These are phyloP conservation scores for Leishmania arabica DNA, from an alignment of 208 protist genomes.

Conservation along the genomic window DNA sequence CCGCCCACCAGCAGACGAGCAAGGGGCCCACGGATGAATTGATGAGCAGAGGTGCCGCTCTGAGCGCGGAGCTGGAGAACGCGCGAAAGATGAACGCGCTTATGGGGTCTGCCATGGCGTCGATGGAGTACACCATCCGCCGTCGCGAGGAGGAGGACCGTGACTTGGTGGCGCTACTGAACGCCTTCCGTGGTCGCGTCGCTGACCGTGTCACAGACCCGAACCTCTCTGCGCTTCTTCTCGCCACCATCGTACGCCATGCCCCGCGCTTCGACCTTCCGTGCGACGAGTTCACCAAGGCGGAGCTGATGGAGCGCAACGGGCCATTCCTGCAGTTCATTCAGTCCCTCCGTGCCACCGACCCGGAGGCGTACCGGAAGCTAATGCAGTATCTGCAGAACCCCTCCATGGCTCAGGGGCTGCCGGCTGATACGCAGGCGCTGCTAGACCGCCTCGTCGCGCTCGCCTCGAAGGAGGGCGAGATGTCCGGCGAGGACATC, in stretches of 20 bases:
- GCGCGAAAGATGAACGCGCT: conserved; percentile 41
- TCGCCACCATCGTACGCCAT: conserved; percentile 73
- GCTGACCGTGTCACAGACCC: conserved; percentile 66
- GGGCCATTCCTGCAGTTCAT: conserved; percentile 76
- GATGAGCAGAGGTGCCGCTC: conserved; percentile 27
- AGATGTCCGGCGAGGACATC: conserved; percentile 41
- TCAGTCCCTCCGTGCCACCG: conserved; percentile 49
- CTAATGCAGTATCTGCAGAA: conserved; percentile 75
- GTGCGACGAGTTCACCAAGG: conserved; percentile 60
- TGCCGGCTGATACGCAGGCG: conserved; percentile 35
- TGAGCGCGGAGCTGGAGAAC: conserved; percentile 49
- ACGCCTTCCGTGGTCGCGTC: conserved; percentile 67
- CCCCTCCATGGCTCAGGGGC: conserved; percentile 3
- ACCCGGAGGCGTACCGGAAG: conserved; percentile 63
- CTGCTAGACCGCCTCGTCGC: conserved; percentile 55
- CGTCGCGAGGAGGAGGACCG: conserved; percentile 78
- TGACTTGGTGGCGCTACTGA: conserved; percentile 72
- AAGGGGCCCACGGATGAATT: conserved; percentile 37
- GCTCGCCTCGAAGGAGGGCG: conserved; percentile 53
- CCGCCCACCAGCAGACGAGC: conserved; percentile 5
- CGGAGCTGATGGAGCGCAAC: conserved; percentile 58
- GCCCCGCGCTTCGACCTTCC: conserved; percentile 70
- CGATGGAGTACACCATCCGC: conserved; percentile 84
- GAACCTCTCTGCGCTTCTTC: conserved; percentile 58
- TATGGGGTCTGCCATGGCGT: conserved; percentile 55